These are phyloP conservation scores for Solanum piurae DNA, from an alignment of 257 asterid genomes.

Conservation along the genomic window DNA sequence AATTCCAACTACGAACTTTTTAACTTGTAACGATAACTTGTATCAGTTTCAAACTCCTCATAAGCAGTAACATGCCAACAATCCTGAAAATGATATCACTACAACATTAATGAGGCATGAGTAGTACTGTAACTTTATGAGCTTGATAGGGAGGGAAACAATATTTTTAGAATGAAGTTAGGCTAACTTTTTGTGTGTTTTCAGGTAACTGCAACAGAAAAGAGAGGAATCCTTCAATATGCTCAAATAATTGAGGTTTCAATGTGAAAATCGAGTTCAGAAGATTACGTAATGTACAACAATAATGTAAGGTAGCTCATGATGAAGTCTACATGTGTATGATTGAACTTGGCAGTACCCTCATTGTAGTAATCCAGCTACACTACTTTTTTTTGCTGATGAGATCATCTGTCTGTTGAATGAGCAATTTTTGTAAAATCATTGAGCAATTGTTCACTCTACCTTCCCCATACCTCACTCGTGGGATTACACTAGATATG, in stretches of 20 bases:
- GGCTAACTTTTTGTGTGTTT: neutral
- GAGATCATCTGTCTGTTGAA: neutral
- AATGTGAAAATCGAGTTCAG: neutral
- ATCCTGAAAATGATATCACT: neutral
- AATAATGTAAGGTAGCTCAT: neutral
- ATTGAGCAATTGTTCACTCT: neutral
- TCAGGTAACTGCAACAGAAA: neutral
- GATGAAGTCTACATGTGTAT: neutral
- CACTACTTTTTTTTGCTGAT: neutral
- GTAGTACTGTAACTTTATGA: neutral
- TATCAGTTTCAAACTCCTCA: neutral
- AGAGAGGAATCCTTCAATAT: neutral
- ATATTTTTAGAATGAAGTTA: neutral
- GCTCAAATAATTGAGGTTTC: neutral
- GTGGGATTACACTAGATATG: neutral
- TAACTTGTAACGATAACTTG: neutral
- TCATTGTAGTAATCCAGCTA: neutral
- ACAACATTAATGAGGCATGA: neutral
- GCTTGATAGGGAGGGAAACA: neutral
- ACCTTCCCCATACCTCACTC: neutral
- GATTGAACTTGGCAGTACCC: neutral
- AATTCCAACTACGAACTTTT: neutral
- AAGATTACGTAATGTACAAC: neutral
- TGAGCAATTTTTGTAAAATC: neutral
- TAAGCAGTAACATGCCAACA: neutral